Percentiles rank a stretch among this genome's conserved stretches.
Conservation (phyloP, 2,329 filamentous ascomycete genomes). For the Calonectria pseudoturangicola region DNA sequence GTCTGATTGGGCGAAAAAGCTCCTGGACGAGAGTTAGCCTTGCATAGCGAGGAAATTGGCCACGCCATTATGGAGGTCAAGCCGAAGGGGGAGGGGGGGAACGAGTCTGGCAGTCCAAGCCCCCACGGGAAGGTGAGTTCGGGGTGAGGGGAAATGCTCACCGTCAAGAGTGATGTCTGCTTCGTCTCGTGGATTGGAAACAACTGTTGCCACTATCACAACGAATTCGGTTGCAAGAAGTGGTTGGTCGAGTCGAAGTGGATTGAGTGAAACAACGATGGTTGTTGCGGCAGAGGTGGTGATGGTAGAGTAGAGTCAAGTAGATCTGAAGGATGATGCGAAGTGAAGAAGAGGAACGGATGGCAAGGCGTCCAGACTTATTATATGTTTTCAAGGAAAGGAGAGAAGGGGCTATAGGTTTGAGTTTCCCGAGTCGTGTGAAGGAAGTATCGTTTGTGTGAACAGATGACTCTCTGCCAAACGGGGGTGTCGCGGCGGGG, state of each 20-base stretch:
- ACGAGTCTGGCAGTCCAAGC: not conserved
- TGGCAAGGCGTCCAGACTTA: conserved; percentile 29
- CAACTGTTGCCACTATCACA: conserved; percentile 2
- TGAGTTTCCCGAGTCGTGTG: conserved; percentile 39
- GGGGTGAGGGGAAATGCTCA: conserved; percentile 12
- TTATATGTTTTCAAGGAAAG: conserved; percentile 32
- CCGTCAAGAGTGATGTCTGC: conserved; percentile 18
- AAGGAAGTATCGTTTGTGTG: conserved; percentile 50
- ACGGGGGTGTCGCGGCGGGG: conserved; percentile 42
- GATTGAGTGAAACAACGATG: conserved; percentile 17
- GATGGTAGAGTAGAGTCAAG: conserved; percentile 23
- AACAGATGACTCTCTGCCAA: conserved; percentile 43
- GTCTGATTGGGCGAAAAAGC: conserved; percentile 50
- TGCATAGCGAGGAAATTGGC: conserved; percentile 43
- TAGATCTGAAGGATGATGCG: conserved; percentile 27
- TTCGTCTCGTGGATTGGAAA: conserved; percentile 11
- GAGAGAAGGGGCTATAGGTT: conserved; percentile 7
- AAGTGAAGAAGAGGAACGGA: conserved; percentile 23
- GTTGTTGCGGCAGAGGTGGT: conserved; percentile 24
- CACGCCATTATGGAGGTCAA: conserved; percentile 7
- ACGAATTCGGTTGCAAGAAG: conserved; percentile 28
- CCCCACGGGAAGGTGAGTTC: not conserved
- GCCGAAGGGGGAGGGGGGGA: not conserved
- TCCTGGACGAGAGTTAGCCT: conserved; percentile 51
- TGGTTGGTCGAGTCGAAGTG: conserved; percentile 23